Base-by-base conservation (phyloP, 148 eudicot genomes). In the Amaranthus hypochondriacus region DNA sequence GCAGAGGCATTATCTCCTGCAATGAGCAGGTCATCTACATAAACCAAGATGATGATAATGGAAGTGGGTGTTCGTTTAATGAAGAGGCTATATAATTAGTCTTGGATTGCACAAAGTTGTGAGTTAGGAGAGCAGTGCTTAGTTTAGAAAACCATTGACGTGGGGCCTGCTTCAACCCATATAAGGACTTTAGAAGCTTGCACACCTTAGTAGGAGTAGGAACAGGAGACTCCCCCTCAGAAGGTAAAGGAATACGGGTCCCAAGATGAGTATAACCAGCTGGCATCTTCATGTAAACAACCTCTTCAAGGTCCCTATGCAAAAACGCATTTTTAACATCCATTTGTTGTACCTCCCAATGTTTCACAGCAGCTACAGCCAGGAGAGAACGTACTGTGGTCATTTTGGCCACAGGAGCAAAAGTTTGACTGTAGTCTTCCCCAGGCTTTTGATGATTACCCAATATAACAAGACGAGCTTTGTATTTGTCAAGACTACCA, bases 261-360 rank as follows among this genome's bases (percentile, higher is more conserved):
- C 69, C 53, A 1, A 3, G 6, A n/a, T 13, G 5, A 2, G 53
- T 28, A 49, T 57, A 46, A 8, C 66, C 51, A 6, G 4, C 2
- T 2, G 49, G 57, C 7, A 51, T 3, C 5, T 73, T n/a, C 28
- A 62, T 63, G 2, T 55, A 55, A 28, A 57, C 62, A 18, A n/a
- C 4, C 12, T 57, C 48, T 5, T 53, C 4, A 0, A 49, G 51
- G n/a, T 57, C 66, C 14, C 62, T 54, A 48, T 66, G 69, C 13
- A 66, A 44, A 7, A 66, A 66, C 4, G 56, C 48, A 53, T 0
- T 69, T 44, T 47, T 69, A 14, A 69, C 59, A 69, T 69, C 60
- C 72, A 69, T 54, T 39, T 54, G 73, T 1, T 4, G 6, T 0
- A 13, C 39, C 2, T 43, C 4, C 62, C 21, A 56, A 1, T 46